Evolutionary conservation across 2,329 filamentous ascomycete genomes (phyloP).

Genomic region (Colletotrichum sp.): DNA sequence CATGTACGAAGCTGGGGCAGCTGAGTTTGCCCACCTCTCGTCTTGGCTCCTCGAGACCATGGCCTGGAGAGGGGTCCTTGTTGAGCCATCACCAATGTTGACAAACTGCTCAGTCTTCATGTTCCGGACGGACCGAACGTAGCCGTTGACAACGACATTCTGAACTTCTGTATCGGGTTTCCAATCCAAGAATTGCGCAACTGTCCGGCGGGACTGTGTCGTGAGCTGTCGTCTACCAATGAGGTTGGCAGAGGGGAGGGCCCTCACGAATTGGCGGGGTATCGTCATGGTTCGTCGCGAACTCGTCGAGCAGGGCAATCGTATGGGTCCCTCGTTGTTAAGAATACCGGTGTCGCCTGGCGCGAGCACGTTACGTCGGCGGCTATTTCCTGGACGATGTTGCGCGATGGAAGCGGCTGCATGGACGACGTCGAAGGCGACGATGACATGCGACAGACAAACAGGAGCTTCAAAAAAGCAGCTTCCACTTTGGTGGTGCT

Average conservation of each 20-base stretch:
- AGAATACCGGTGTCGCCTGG: neutral
- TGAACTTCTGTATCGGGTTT: conserved; percentile 46
- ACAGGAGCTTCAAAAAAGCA: neutral
- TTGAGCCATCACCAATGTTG: conserved; percentile 86
- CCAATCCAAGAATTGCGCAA: conserved; percentile 63
- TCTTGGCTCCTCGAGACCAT: conserved; percentile 74
- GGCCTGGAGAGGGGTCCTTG: conserved; percentile 78
- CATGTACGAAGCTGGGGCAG: conserved; percentile 21
- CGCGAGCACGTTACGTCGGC: neutral
- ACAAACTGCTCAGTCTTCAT: conserved; percentile 87
- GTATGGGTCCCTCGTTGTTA: neutral
- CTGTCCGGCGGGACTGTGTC: conserved; percentile 42
- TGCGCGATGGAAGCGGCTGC: neutral
- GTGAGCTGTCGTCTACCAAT: conserved; percentile 33
- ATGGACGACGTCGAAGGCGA: neutral
- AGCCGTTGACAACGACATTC: conserved; percentile 74
- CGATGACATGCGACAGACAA: conserved; percentile 1
- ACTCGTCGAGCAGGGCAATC: neutral
- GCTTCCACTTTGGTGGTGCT: neutral
- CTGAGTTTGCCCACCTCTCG: conserved; percentile 64
- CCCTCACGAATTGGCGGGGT: neutral
- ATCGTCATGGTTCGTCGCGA: neutral
- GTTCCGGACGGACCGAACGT: conserved; percentile 82
- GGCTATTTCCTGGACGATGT: neutral
- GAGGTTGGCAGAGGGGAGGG: neutral